These are phyloP conservation scores for Debaryomyces subglobosus DNA, from an alignment of 1,139 yeast species.

Conservation along the genomic window DNA sequence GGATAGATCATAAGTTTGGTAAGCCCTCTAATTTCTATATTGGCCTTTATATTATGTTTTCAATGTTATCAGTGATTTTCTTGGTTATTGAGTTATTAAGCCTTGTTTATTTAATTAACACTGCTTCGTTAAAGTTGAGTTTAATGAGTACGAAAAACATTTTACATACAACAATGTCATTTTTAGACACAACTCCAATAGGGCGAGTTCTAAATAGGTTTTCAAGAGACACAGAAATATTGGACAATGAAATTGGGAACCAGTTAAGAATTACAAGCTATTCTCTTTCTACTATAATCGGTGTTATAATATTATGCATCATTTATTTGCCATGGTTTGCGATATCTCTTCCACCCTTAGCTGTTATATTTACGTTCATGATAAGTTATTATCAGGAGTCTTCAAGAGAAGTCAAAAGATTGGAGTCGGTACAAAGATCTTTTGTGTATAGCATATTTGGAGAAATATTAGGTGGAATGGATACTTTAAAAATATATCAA, in stretches of 20 bases:
- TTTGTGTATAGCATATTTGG: conserved; percentile 75
- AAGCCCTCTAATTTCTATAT: conserved; percentile 62
- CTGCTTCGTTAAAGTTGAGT: conserved; percentile 46
- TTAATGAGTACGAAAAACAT: conserved; percentile 60
- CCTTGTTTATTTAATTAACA: conserved; percentile 54
- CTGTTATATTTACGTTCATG: conserved; percentile 34
- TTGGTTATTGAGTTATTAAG: conserved; percentile 46
- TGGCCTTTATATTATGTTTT: conserved; percentile 68
- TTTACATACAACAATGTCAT: conserved; percentile 64
- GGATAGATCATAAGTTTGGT: conserved; percentile 66
- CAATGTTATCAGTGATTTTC: conserved; percentile 40
- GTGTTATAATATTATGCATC: conserved; percentile 69
- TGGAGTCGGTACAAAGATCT: conserved; percentile 79
- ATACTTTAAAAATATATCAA: conserved; percentile 68
- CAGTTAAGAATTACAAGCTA: conserved; percentile 47
- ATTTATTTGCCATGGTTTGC: conserved; percentile 75
- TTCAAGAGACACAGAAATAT: conserved; percentile 82
- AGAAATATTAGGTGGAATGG: conserved; percentile 74
- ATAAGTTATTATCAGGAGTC: conserved; percentile 69
- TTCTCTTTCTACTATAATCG: conserved; percentile 57
- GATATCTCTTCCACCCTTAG: conserved; percentile 47
- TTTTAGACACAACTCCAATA: conserved; percentile 65
- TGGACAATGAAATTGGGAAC: conserved; percentile 77
- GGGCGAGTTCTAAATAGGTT: conserved; percentile 64
- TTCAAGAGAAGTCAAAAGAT: conserved; percentile 74